These are phyloP conservation scores for Rhynchospora pubera DNA, from an alignment of 176 grass and related monocot genomes.

Conservation along the genomic window DNA sequence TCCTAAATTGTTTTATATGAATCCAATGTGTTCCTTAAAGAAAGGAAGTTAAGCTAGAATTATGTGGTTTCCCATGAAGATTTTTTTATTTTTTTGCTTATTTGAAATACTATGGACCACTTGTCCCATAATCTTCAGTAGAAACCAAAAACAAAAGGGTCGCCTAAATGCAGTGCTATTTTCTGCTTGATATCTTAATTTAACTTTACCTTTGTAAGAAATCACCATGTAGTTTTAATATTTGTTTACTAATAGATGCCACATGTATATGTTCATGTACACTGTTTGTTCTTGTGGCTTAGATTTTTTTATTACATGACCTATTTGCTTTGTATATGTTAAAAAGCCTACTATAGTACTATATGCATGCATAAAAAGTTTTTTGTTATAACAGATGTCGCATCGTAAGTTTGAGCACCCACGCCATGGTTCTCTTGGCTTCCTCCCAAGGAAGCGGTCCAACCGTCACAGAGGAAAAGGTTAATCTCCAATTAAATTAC, in stretches of 20 bases:
- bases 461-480: constrained; percentile 88
- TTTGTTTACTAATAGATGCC: constrained; percentile 39
- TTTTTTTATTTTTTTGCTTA: background rate
- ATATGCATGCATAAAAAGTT: background rate
- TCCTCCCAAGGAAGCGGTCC: constrained; percentile 74
- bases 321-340: background rate
- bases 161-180: background rate
- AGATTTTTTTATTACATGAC: constrained; percentile 66
- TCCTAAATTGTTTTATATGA: background rate
- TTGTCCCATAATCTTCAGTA: background rate
- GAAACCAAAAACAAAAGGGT: background rate
- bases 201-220: background rate
- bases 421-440: constrained; percentile 87
- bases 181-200: background rate
- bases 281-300: constrained; percentile 42
- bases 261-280: constrained; percentile 30
- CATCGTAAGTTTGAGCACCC: constrained; percentile 97
- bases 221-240: background rate
- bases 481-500: constrained; percentile 4
- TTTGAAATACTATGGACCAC: background rate
- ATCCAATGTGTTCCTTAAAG: background rate
- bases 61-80: background rate
- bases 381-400: constrained; percentile 45
- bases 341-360: background rate
- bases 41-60: background rate